These are phyloP conservation scores for Coemansia sp. DNA, from an alignment of 192 early-diverging fungal genomes.

Conservation along the genomic window DNA sequence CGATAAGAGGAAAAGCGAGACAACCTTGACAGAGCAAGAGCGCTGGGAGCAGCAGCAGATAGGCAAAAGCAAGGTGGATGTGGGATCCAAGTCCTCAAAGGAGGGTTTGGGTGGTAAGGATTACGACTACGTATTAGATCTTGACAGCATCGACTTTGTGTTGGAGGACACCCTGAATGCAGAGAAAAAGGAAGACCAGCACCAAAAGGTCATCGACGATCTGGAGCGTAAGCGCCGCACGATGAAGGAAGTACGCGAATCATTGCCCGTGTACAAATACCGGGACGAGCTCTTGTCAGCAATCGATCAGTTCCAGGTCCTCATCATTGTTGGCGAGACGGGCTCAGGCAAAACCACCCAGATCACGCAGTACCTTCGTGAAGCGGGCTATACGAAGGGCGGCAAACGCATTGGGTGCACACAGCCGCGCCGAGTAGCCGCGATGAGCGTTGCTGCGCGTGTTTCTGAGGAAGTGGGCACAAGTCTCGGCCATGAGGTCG, in stretches of 20 bases:
- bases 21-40: conserved; percentile 71
- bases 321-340: conserved; percentile 97
- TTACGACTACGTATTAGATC: conserved; percentile 95
- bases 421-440: conserved; percentile 96
- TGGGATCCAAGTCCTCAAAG: conserved; percentile 41
- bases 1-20: conserved; percentile 34
- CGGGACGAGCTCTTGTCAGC: conserved; percentile 82
- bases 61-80: conserved; percentile 57
- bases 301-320: conserved; percentile 78
- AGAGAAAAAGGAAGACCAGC: conserved; percentile 56
- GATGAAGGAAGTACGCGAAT: conserved; percentile 58
- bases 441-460: conserved; percentile 96
- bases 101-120: conserved; percentile 59
- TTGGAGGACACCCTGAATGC: conserved; percentile 67
- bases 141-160: conserved; percentile 89
- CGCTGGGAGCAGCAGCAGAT: conserved; percentile 91
- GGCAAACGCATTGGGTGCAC: conserved; percentile 93
- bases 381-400: conserved; percentile 90
- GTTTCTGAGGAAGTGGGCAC: conserved; percentile 97
- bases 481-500: conserved; percentile 89
- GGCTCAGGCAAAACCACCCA: conserved; percentile 99
- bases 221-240: conserved; percentile 66
- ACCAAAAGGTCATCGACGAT: conserved; percentile 61
- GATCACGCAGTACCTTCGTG: conserved; percentile 93
- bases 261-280: conserved; percentile 89